Evolutionary conservation across 2,329 filamentous ascomycete genomes (phyloP), one percentile per base, ranked within the genome.

Genomic region (Trichoderma gracile): DNA sequence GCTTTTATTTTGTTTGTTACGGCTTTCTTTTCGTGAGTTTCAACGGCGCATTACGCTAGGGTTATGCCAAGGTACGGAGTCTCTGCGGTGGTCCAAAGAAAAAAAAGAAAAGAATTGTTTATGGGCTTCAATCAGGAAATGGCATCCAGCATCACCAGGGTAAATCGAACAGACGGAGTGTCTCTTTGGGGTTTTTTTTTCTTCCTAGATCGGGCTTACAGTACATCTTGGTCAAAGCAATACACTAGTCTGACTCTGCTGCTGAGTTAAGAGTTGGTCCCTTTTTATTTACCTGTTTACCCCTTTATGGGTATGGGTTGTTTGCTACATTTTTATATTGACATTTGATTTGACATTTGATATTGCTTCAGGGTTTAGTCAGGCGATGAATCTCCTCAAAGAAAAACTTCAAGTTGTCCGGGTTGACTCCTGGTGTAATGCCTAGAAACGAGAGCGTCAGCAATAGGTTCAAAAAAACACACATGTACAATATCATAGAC

Each of bases 351-450:
- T n/a, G n/a, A n/a, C n/a, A 38, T 23, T 45, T 49, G 10, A n/a
- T 33, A 8, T 12, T 5, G 17, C 12, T 3, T 50, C 15, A 63
- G n/a, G 67, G 75, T 72, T 82, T 84, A 42, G 85, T 86, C 66
- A 88, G 78, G 54, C 91, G 85, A 76, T 97, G 92, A 64, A 98
- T 88, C 78, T 99, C 95, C 73, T 96, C 83, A 69, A 99, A 94
- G 81, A 91, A 99, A 79, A 96, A 96, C 75, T 88, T 94, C 70
- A 99, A 81, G 76, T 97, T 89, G 56, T 98, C 93, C 0, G 95
- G 95, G 71, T 98, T 90, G 61, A 99, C 95, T 68, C 93, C 90
- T 0, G 95, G 95, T 38, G 95, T 99, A 68, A 99, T 93, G 67
- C 92, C 92, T 95, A 71, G 4, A 53, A 40, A 25, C 23, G 10